Conservation (phyloP, 2,329 filamentous ascomycete genomes). For the Fusarium sp. region DNA sequence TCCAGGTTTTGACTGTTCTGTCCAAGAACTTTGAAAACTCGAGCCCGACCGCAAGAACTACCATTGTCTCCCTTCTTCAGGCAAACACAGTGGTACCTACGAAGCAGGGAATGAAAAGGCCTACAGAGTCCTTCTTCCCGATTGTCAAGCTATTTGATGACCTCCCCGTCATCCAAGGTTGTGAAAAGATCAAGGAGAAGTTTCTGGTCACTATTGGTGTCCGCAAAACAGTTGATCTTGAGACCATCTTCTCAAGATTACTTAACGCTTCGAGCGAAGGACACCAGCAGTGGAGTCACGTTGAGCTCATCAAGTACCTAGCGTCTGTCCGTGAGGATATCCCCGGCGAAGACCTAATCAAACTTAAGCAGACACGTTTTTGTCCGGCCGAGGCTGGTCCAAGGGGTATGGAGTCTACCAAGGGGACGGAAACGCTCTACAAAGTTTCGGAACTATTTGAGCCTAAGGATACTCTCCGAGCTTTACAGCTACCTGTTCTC, state of each 20-base stretch:
- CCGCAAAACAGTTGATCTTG: slow-evolving; percentile 93
- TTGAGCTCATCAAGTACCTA: slow-evolving; percentile 94
- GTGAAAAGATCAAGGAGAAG: slow-evolving; percentile 88
- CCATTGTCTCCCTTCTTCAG: slow-evolving; percentile 72
- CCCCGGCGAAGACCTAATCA: slow-evolving; percentile 81
- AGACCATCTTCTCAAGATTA: slow-evolving; percentile 90
- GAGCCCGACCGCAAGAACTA: slow-evolving; percentile 71
- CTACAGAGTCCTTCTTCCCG: slow-evolving; percentile 88
- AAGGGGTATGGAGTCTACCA: slow-evolving; percentile 63
- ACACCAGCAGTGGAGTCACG: slow-evolving; percentile 85
- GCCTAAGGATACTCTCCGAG: slow-evolving; percentile 76
- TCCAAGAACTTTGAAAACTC: slow-evolving; percentile 94
- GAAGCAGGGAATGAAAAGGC: slow-evolving; percentile 87
- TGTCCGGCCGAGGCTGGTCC: slow-evolving; percentile 80
- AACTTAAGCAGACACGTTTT: slow-evolving; percentile 80
- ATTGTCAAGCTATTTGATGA: slow-evolving; percentile 97
- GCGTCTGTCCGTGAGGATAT: slow-evolving; percentile 92
- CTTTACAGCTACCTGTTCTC: slow-evolving; percentile 78
- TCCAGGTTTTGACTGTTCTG: slow-evolving; percentile 79
- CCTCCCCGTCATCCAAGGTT: slow-evolving; percentile 80
- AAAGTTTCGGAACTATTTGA: slow-evolving; percentile 84
- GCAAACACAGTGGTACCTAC: slow-evolving; percentile 85
- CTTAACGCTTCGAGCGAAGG: slow-evolving; percentile 69
- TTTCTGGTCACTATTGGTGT: slow-evolving; percentile 86
- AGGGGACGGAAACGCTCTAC: slow-evolving; percentile 67